phyloP scores from a whole-genome alignment of 768 basidiomycete species.

The Hortiboletus campestris region DNA sequence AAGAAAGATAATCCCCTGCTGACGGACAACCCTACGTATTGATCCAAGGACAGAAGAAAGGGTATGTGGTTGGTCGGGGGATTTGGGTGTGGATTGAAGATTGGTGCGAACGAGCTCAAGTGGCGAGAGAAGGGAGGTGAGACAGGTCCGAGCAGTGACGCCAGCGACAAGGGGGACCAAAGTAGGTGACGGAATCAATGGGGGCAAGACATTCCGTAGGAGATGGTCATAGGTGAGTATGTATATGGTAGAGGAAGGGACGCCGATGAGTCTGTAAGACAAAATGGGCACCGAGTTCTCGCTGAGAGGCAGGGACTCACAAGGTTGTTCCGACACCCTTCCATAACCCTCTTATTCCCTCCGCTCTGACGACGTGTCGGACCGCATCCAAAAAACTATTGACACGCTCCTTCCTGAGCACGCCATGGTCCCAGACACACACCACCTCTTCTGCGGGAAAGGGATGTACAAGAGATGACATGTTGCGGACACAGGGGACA shows the following conservation, averaged over 20 bases:
- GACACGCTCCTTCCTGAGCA: conserved; percentile 69
- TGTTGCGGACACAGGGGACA: conserved; percentile 61
- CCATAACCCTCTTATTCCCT: conserved; percentile 88
- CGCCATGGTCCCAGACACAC: conserved; percentile 75
- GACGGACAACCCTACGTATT: conserved; percentile 55
- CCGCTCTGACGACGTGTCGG: conserved; percentile 72
- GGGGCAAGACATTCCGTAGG: conserved; percentile 58
- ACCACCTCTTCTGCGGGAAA: conserved; percentile 62
- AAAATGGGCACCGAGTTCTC: conserved; percentile 8
- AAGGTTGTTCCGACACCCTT: conserved; percentile 91
- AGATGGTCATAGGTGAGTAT: conserved; percentile 96
- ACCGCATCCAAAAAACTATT: conserved; percentile 87
- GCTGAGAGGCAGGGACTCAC: conserved; percentile 42
- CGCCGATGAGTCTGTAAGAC: conserved; percentile 69
- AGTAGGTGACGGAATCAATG: conserved; percentile 51
- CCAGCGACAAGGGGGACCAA: conserved; percentile 79
- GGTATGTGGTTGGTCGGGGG: conserved; percentile 69
- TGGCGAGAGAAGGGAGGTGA: conserved; percentile 80
- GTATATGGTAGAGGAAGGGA: conserved; percentile 89
- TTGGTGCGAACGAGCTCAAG: conserved; percentile 93
- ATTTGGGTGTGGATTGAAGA: conserved; percentile 81
- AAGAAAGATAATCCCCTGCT: conserved; percentile 65
- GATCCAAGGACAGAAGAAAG: conserved; percentile 70
- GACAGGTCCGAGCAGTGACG: conserved; percentile 73
- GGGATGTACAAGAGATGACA: conserved; percentile 70